Evolutionary conservation across 768 basidiomycete genomes (phyloP).

Genomic region (Dioszegia hungarica): DNA sequence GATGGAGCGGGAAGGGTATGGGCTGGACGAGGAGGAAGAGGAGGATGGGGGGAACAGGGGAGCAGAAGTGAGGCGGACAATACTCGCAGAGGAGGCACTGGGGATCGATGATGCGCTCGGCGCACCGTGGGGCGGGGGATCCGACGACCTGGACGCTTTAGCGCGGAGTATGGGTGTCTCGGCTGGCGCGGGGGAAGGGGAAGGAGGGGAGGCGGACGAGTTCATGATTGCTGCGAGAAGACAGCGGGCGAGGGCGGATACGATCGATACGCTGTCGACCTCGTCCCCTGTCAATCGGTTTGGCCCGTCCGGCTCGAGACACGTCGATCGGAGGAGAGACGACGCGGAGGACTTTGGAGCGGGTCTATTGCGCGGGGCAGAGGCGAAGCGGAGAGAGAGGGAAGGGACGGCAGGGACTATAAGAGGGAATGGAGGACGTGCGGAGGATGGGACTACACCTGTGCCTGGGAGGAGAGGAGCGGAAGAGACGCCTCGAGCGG

Average conservation of each 20-base stretch:
- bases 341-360: not conserved
- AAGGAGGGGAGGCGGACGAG: slow-evolving; percentile 7
- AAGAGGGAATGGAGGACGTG: not conserved
- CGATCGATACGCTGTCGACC: not conserved
- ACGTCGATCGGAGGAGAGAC: not conserved
- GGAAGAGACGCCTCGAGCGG: not conserved
- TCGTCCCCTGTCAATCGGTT: not conserved
- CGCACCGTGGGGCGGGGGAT: slow-evolving; percentile 1
- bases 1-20: not conserved
- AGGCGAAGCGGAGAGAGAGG: slow-evolving; percentile 7
- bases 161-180: slow-evolving; percentile 20
- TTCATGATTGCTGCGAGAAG: not conserved
- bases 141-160: slow-evolving; percentile 25
- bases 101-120: slow-evolving; percentile 50
- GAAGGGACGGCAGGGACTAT: slow-evolving; percentile 28
- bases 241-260: not conserved
- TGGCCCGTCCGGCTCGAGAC: not conserved
- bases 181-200: not conserved
- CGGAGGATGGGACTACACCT: not conserved
- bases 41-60: slow-evolving; percentile 60
- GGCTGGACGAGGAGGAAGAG: not conserved
- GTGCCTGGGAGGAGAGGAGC: not conserved
- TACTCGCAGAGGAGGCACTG: not conserved
- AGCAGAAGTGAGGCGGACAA: slow-evolving; percentile 50
- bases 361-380: not conserved